These are phyloP conservation scores for Colletotrichum sansevieriae DNA, from an alignment of 2,329 filamentous ascomycete genomes.

Conservation along the genomic window DNA sequence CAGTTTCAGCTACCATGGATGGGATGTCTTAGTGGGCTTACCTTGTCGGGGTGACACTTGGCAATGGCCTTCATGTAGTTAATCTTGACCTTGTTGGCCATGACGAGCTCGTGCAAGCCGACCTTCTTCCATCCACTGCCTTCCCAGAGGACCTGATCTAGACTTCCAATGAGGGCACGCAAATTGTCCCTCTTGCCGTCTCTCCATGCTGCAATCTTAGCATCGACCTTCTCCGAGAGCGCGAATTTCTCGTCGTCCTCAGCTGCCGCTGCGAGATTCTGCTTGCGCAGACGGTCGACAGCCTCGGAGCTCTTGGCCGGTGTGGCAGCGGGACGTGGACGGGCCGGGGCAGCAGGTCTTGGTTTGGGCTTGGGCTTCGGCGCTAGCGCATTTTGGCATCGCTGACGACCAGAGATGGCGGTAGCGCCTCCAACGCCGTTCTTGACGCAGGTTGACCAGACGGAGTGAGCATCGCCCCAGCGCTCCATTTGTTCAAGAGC, in stretches of 20 bases:
- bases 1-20: background rate
- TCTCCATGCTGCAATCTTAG: slow-evolving; percentile 82
- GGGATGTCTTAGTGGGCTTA: slow-evolving; percentile 58
- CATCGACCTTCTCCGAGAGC: slow-evolving; percentile 87
- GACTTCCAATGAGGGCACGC: slow-evolving; percentile 84
- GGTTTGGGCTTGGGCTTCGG: slow-evolving; percentile 70
- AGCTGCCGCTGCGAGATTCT: slow-evolving; percentile 86
- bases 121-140: slow-evolving; percentile 97
- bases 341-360: slow-evolving; percentile 54
- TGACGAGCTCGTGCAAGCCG: slow-evolving; percentile 90
- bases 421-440: slow-evolving; percentile 86
- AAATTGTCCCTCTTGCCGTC: slow-evolving; percentile 94
- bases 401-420: slow-evolving; percentile 85
- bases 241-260: slow-evolving; percentile 95
- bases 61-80: slow-evolving; percentile 99
- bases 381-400: slow-evolving; percentile 88
- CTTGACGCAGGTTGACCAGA: slow-evolving; percentile 88
- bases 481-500: slow-evolving; percentile 95
- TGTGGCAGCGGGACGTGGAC: slow-evolving; percentile 56
- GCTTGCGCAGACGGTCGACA: slow-evolving; percentile 83
- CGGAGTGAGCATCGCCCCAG: slow-evolving; percentile 84
- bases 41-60: slow-evolving; percentile 99
- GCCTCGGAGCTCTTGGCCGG: slow-evolving; percentile 75
- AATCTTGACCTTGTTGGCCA: slow-evolving; percentile 96
- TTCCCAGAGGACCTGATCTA: slow-evolving; percentile 93